phyloP scores from a whole-genome alignment of 306 rosid genomes.

The Quercus berberidifolia region DNA sequence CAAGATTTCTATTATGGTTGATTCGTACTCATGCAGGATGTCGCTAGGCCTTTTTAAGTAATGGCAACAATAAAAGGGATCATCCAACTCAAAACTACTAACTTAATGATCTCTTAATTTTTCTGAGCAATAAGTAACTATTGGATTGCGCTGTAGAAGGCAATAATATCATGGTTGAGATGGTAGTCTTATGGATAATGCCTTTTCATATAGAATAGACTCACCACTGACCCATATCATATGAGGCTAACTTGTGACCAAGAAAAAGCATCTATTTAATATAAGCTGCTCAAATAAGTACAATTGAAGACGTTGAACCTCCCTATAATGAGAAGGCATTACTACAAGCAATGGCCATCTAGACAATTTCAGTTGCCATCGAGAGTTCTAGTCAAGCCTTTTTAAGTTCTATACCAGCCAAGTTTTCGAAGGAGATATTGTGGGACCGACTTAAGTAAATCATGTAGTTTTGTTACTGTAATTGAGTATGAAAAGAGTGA shows the following conservation, averaged over 20 bases:
- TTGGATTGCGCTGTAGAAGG: slow-evolving; percentile 6
- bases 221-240: slow-evolving; percentile 20
- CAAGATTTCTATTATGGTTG: background rate
- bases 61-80: slow-evolving; percentile 17
- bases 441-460: background rate
- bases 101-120: background rate
- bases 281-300: background rate
- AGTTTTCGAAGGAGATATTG: background rate
- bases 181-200: background rate
- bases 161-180: background rate
- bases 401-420: background rate
- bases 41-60: slow-evolving; percentile 18
- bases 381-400: background rate
- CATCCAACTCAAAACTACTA: slow-evolving; percentile 7
- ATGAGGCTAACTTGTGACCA: background rate
- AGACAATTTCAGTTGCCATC: background rate
- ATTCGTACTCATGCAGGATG: background rate
- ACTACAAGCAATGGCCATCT: slow-evolving; percentile 11
- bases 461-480: background rate
- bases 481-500: slow-evolving; percentile 15
- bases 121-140: background rate
- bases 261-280: background rate
- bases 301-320: slow-evolving; percentile 1
- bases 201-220: slow-evolving; percentile 19
- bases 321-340: slow-evolving; percentile 13